These are phyloP conservation scores for Exophiala bonariae DNA, from an alignment of 2,329 filamentous ascomycete species.

Conservation along the genomic window DNA sequence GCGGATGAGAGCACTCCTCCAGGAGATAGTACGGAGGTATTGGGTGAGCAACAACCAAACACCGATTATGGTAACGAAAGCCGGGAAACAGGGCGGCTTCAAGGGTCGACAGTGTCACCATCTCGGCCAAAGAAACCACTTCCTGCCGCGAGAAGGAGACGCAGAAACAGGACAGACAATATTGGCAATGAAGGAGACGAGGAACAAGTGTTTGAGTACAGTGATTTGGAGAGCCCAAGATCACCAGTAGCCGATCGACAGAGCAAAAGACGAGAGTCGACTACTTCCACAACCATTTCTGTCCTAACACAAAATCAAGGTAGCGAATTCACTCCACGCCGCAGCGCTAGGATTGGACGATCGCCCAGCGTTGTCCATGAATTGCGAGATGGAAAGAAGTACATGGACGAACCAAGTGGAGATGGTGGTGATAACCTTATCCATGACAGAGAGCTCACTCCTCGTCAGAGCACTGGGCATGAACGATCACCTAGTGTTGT, in stretches of 20 bases:
- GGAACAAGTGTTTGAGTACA: conserved; percentile 1
- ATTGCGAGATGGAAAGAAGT: conserved; percentile 23
- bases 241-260: background rate
- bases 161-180: conserved; percentile 15
- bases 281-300: background rate
- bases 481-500: conserved; percentile 19
- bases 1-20: too few relatives aligned
- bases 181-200: conserved; percentile 8
- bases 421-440: background rate
- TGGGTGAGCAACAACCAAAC: too few relatives aligned
- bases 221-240: background rate
- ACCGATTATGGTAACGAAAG: too few relatives aligned
- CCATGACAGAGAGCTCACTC: conserved; percentile 13
- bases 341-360: background rate
- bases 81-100: too few relatives aligned
- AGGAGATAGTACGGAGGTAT: too few relatives aligned
- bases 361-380: conserved; percentile 24
- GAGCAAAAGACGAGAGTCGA: conserved; percentile 1
- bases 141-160: conserved; percentile 6
- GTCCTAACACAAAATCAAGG: background rate
- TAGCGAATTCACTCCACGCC: background rate
- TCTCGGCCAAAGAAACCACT: background rate
- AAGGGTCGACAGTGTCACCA: too few relatives aligned
- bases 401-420: conserved; percentile 15
- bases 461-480: conserved; percentile 15